Evolutionary conservation across 148 eudicot genomes (phyloP), one percentile per base, ranked within the genome.

Genomic region (Amaranthus palmeri): DNA sequence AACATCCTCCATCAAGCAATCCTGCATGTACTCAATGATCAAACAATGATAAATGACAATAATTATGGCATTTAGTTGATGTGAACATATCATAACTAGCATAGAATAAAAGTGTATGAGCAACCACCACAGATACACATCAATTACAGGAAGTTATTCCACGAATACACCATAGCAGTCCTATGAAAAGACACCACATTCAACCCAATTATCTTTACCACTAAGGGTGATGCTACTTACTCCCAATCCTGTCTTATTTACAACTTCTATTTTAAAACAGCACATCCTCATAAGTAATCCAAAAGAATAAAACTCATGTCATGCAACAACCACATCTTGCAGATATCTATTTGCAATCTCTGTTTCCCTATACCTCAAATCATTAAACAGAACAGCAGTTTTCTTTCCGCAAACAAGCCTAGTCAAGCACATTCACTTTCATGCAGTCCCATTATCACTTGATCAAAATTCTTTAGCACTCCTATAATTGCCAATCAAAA

Each of bases 1-100:
- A 51, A 54, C 43, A 61, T 74, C 75, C 64, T 74, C 60, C 49
- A 69, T 42, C 60, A 55, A 65, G 75, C 75, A 58, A 69, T 78
- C 70, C 77, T 65, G 78, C 56, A 15, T 64, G 12, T 46, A 36
- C 44, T 52, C 65, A 69, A 36, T 43, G 46, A 55, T 55, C 60
- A 46, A 60, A 43, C 8, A 40, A 25, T 62, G 44, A 65, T 17
- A 62, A 14, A 48, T 25, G 12, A 8, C 66, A 55, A 58, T 4
- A 13, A 54, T 4, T 54, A 13, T 68, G 46, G 11, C 59, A 41
- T 41, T 7, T 4, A 8, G 8, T 36, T 25, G 36, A 10, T 45
- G 57, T 36, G 55, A 49, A 54, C 73, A 62, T 25, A 25, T 25
- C 57, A 71, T 12, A 25, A 59, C 3, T 66, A 49, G 42, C 14